These are phyloP conservation scores for Hebeloma cylindrosporum DNA, from an alignment of 768 basidiomycete species.

Conservation along the genomic window DNA sequence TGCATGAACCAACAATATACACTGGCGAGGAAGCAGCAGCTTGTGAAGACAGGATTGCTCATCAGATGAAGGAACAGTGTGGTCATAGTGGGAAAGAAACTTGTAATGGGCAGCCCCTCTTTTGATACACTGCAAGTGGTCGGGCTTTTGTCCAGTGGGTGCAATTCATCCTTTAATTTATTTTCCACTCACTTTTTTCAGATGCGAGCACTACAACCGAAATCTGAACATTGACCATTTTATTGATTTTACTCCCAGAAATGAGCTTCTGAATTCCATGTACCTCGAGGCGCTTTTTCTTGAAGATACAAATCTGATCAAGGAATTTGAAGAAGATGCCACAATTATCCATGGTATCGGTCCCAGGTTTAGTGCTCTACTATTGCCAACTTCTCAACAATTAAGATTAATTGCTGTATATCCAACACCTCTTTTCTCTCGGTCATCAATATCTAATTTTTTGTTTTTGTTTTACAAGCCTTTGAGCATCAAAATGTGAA, in stretches of 20 bases:
- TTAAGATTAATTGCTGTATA: constrained; percentile 3
- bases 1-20: too few relatives aligned
- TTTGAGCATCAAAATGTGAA: constrained; percentile 3
- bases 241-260: neutral
- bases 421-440: neutral
- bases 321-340: constrained; percentile 4
- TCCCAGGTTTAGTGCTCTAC: neutral
- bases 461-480: constrained; percentile 5
- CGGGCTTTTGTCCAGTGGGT: neutral
- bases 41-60: neutral
- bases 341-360: neutral
- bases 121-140: neutral
- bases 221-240: constrained; percentile 2
- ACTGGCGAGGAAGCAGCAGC: neutral
- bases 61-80: neutral
- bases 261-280: neutral
- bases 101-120: neutral
- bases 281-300: constrained; percentile 5
- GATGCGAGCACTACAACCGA: constrained; percentile 7
- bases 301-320: neutral
- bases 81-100: neutral
- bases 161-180: neutral
- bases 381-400: constrained; percentile 1
- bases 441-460: neutral
- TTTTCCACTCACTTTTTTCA: neutral